Evolutionary conservation across 1,139 yeast species (phyloP).

Genomic region (Arxiozyma bovina): DNA sequence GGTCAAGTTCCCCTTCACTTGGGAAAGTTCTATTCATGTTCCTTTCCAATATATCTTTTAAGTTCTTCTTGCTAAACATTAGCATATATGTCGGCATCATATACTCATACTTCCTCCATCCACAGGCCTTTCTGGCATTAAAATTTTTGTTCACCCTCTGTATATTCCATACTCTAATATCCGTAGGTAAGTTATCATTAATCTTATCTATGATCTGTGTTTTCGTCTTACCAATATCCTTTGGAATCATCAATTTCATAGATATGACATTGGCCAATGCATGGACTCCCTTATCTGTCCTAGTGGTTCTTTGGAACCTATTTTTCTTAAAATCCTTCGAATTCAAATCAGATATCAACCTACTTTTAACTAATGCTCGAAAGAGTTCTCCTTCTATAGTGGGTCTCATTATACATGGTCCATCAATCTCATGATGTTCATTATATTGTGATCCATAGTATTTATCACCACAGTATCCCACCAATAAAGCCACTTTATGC

Average conservation of each 20-base stretch:
- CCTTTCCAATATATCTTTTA: background rate
- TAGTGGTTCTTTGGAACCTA: constrained; percentile 87
- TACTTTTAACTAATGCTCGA: constrained; percentile 74
- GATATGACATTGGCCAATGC: constrained; percentile 64
- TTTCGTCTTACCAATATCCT: constrained; percentile 53
- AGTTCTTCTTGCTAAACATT: background rate
- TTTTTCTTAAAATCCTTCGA: constrained; percentile 82
- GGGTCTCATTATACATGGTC: constrained; percentile 27
- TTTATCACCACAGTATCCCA: constrained; percentile 95
- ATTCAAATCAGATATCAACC: constrained; percentile 82
- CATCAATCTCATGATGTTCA: constrained; percentile 47
- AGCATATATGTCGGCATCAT: constrained; percentile 6
- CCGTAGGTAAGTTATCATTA: constrained; percentile 40
- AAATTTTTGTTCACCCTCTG: constrained; percentile 7
- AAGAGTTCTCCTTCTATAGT: constrained; percentile 93
- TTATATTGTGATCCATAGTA: constrained; percentile 95
- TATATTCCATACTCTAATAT: constrained; percentile 7
- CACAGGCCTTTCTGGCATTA: constrained; percentile 5
- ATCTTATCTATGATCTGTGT: constrained; percentile 34
- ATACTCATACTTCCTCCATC: constrained; percentile 8
- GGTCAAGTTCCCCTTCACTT: background rate
- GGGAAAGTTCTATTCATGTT: background rate
- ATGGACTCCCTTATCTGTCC: constrained; percentile 98
- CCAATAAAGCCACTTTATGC: constrained; percentile 71
- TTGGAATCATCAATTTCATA: constrained; percentile 61